A percentile compares a stretch with the other conserved stretches of the same genome.
These are phyloP conservation scores for Ascochyta koolunga DNA, from an alignment of 2,329 filamentous ascomycete genomes.

Conservation along the genomic window DNA sequence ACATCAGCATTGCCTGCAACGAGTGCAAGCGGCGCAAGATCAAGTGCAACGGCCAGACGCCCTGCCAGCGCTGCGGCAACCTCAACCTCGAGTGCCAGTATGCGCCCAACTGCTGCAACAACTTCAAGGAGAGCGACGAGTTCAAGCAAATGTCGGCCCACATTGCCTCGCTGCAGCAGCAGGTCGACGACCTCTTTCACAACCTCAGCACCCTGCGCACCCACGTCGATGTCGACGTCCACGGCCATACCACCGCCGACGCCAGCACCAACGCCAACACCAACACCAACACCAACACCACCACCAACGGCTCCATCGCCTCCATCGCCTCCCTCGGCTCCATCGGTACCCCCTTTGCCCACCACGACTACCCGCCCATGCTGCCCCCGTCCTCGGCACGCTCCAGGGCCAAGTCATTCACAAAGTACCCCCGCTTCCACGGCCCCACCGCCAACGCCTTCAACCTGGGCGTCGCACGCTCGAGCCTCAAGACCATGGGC, in stretches of 20 bases:
- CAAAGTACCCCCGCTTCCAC: slow-evolving; percentile 70
- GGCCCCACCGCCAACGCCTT: slow-evolving; percentile 87
- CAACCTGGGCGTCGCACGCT: slow-evolving; percentile 84
- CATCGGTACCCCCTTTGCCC: slow-evolving; percentile 38
- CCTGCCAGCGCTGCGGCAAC: slow-evolving; percentile 70
- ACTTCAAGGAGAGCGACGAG: slow-evolving; percentile 91
- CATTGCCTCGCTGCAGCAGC: slow-evolving; percentile 77
- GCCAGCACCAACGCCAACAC: too few relatives aligned
- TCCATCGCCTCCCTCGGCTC: too few relatives aligned
- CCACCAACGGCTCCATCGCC: too few relatives aligned
- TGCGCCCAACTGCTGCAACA: slow-evolving; percentile 74
- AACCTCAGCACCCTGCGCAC: slow-evolving; percentile 71
- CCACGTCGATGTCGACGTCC: slow-evolving; percentile 50
- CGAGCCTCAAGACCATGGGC: slow-evolving; percentile 86
- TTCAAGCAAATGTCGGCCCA: slow-evolving; percentile 82
- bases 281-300: slow-evolving; percentile 14
- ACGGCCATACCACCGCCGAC: slow-evolving; percentile 15
- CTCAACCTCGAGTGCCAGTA: slow-evolving; percentile 68
- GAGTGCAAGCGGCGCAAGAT: slow-evolving; percentile 72
- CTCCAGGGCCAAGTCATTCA: slow-evolving; percentile 37
- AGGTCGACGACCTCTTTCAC: slow-evolving; percentile 78
- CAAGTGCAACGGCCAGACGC: slow-evolving; percentile 70
- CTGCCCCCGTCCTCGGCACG: slow-evolving; percentile 48
- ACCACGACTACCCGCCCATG: slow-evolving; percentile 44
- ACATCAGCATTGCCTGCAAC: slow-evolving; percentile 71